phyloP scores from a whole-genome alignment of 2,329 filamentous ascomycete species.

The Penicillium thymicola region DNA sequence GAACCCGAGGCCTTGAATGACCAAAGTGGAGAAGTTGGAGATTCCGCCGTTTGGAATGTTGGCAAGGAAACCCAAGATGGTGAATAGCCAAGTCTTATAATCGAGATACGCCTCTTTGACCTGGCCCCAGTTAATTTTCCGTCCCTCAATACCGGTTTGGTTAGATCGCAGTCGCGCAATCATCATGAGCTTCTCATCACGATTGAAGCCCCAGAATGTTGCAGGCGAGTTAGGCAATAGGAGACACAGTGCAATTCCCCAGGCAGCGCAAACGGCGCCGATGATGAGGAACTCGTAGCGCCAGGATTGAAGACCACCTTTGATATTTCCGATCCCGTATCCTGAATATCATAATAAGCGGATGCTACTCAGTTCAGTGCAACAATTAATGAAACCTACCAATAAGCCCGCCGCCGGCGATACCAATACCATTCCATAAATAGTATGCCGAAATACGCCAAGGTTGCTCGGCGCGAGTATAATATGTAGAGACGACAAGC shows the following conservation, averaged over 20 bases:
- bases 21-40: conserved; percentile 28
- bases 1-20: conserved; percentile 29
- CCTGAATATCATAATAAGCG: background rate
- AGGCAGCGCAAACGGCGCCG: conserved; percentile 27
- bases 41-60: conserved; percentile 32
- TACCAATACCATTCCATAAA: conserved; percentile 7
- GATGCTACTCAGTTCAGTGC: background rate
- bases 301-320: conserved; percentile 18
- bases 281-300: conserved; percentile 31
- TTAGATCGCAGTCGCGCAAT: conserved; percentile 11
- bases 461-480: conserved; percentile 23
- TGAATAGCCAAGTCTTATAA: conserved; percentile 30
- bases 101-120: conserved; percentile 39
- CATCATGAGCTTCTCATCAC: conserved; percentile 11
- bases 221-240: conserved; percentile 22
- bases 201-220: conserved; percentile 21
- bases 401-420: background rate
- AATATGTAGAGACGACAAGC: conserved; percentile 42
- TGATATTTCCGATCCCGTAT: conserved; percentile 44
- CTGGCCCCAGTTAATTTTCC: conserved; percentile 45
- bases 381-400: background rate
- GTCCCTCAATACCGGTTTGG: conserved; percentile 31
- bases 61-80: conserved; percentile 12
- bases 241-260: conserved; percentile 15
- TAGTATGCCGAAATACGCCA: conserved; percentile 29